phyloP scores from a whole-genome alignment of 2,329 filamentous ascomycete genomes.

The Trichoderma sp. region DNA sequence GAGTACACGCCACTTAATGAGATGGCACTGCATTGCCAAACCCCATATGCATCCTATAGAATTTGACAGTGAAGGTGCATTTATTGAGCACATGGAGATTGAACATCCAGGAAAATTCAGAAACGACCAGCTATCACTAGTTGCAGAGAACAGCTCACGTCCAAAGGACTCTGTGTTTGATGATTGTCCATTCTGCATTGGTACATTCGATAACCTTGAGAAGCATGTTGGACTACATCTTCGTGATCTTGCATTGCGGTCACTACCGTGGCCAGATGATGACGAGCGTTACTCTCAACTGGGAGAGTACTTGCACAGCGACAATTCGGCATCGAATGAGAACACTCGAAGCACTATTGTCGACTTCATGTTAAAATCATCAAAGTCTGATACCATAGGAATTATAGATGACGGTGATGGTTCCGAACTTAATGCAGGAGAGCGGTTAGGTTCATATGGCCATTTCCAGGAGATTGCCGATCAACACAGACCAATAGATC shows the following conservation, averaged over 20 bases:
- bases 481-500: too few relatives aligned
- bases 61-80: background rate
- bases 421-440: background rate
- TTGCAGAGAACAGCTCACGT: background rate
- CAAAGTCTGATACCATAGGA: background rate
- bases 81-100: background rate
- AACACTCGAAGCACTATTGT: background rate
- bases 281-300: background rate
- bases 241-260: background rate
- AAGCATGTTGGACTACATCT: background rate
- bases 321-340: background rate
- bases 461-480: too few relatives aligned
- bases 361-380: background rate
- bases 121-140: background rate
- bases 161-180: background rate
- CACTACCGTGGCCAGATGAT: background rate
- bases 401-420: background rate
- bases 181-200: background rate
- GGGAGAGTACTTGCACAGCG: background rate
- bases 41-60: background rate
- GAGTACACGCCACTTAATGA: background rate
- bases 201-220: background rate
- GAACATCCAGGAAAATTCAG: background rate
- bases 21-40: background rate
- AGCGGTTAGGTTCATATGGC: background rate